Conservation (phyloP, 768 basidiomycete genomes). For the Infundibulicybe gibba region DNA sequence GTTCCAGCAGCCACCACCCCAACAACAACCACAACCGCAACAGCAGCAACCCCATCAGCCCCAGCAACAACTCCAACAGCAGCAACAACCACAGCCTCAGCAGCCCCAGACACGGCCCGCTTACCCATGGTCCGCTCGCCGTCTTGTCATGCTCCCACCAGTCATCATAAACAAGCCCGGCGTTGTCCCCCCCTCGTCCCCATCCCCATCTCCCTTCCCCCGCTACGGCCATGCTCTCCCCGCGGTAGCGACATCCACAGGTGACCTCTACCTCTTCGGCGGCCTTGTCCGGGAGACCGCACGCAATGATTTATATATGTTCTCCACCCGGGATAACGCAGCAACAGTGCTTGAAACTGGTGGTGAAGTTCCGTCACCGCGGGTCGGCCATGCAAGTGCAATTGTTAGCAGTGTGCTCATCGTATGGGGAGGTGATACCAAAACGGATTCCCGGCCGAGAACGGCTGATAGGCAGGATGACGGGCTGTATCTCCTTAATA, state of each 20-base stretch:
- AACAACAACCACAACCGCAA: conserved; percentile 13
- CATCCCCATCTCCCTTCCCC: conserved; percentile 89
- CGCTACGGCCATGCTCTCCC: conserved; percentile 95
- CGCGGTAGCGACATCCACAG: conserved; percentile 66
- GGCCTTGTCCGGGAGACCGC: conserved; percentile 91
- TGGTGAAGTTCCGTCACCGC: conserved; percentile 82
- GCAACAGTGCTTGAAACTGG: conserved; percentile 82
- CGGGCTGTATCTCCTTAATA: conserved; percentile 88
- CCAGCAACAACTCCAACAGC: conserved; percentile 29
- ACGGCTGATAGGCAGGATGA: conserved; percentile 83
- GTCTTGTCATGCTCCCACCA: conserved; percentile 68
- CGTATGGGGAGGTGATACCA: conserved; percentile 98
- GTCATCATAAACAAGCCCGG: conserved; percentile 61
- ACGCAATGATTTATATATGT: conserved; percentile 91
- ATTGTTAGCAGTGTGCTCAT: conserved; percentile 94
- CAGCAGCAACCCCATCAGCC: conserved; percentile 27
- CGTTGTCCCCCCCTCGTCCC: conserved; percentile 55
- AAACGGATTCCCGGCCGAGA: conserved; percentile 61
- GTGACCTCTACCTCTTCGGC: conserved; percentile 95
- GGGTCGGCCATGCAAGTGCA: conserved; percentile 97
- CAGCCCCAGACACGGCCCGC: conserved; percentile 48
- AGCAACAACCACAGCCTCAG: conserved; percentile 23
- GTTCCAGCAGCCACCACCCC: conserved; percentile 18
- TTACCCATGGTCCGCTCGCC: conserved; percentile 83
- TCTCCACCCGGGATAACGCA: conserved; percentile 75